Evolutionary conservation across 768 basidiomycete species (phyloP).

Genomic region (Phlebiopsis flavidoalba): DNA sequence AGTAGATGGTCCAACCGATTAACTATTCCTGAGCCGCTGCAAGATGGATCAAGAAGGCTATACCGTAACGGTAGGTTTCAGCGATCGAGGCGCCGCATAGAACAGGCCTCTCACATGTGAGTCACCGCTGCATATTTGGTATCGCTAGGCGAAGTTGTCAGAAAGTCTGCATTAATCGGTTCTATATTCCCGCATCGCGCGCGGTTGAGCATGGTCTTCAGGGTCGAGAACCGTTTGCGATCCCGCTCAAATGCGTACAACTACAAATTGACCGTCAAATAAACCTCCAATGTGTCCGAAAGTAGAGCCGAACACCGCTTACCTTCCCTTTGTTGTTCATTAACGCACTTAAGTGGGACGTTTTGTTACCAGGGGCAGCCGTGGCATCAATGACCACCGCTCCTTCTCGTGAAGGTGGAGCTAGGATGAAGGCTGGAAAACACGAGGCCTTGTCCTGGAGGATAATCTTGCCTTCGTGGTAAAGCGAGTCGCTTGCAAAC

Average conservation of each 20-base stretch:
- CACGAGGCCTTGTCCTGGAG: constrained; percentile 98
- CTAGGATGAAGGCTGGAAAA: constrained; percentile 87
- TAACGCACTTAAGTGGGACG: constrained; percentile 85
- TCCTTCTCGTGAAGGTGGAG: constrained; percentile 52
- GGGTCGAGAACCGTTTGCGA: constrained; percentile 71
- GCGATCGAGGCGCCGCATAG: not conserved
- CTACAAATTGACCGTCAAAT: constrained; percentile 28
- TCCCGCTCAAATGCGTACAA: constrained; percentile 90
- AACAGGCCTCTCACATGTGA: constrained; percentile 65
- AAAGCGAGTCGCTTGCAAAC: constrained; percentile 69
- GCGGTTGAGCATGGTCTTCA: constrained; percentile 80
- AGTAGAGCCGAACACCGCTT: constrained; percentile 14
- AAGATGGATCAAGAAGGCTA: constrained; percentile 93
- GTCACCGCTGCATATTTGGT: constrained; percentile 60
- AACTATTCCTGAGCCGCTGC: constrained; percentile 91
- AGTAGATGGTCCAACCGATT: constrained; percentile 84
- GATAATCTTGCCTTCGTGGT: constrained; percentile 77
- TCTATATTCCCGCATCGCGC: constrained; percentile 81
- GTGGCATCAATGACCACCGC: constrained; percentile 85
- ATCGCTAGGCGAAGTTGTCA: constrained; percentile 67
- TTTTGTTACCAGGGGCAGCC: constrained; percentile 97
- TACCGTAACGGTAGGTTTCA: not conserved
- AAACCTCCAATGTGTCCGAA: not conserved
- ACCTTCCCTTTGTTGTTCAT: constrained; percentile 84
- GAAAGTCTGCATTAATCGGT: constrained; percentile 77